A percentile compares a stretch with the other conserved stretches of the same genome.
Conservation (phyloP, 108 stramenopile genomes). For the Tribonema minus region DNA sequence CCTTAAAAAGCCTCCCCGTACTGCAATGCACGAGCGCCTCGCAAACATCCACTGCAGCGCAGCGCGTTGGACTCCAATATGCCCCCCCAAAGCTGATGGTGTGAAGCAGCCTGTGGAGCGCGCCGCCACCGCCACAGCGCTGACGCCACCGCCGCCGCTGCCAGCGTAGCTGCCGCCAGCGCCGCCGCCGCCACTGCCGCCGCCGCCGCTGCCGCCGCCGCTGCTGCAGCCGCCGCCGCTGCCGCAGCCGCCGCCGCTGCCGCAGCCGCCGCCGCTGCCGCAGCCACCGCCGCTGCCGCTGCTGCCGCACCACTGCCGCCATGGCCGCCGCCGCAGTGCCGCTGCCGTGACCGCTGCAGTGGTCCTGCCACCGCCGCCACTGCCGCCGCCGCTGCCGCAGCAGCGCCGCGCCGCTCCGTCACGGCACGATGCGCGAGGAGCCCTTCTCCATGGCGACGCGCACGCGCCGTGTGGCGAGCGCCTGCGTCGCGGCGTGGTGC, state of each 20-base stretch:
- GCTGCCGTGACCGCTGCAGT: neutral
- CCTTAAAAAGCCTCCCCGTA: too few species aligned
- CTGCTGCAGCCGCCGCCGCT: neutral
- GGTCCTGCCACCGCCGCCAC: neutral
- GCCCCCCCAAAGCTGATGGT: too few species aligned
- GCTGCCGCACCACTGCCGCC: neutral
- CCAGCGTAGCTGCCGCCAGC: too few species aligned
- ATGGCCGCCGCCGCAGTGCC: neutral
- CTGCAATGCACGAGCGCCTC: too few species aligned
- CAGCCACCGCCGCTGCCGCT: neutral
- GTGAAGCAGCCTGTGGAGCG: too few species aligned
- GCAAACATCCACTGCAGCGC: too few species aligned
- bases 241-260: neutral
- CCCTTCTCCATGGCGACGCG: neutral
- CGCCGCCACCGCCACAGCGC: too few species aligned
- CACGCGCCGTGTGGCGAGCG: neutral
- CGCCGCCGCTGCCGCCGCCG: too few species aligned
- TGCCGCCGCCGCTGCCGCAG: neutral
- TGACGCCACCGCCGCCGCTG: too few species aligned
- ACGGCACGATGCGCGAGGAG: neutral
- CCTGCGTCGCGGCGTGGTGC: constrained; percentile 11
- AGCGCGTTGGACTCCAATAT: too few species aligned
- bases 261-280: neutral
- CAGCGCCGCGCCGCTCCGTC: neutral
- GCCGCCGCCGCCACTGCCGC: too few species aligned